Evolutionary conservation across 192 early-diverging fungal genomes (phyloP).

Genomic region (Coemansia sp.): DNA sequence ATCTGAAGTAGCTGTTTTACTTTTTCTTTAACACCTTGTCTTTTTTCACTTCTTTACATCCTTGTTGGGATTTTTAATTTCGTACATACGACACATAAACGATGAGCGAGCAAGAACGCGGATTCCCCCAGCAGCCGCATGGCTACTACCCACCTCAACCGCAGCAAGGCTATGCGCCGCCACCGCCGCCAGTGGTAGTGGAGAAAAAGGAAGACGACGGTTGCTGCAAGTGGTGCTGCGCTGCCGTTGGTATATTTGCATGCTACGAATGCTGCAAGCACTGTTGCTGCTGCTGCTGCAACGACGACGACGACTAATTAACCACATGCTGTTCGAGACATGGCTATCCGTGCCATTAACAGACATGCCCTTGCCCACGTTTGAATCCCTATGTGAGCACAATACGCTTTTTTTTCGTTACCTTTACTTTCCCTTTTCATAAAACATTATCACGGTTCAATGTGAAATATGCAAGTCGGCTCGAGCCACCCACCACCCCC

Average conservation of each 20-base stretch:
- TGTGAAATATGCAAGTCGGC: background rate
- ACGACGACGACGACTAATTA: no score
- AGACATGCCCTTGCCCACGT: no score
- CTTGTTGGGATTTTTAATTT: no score
- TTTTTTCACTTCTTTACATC: no score
- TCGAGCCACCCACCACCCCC: background rate
- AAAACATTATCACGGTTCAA: no score
- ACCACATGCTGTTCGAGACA: no score
- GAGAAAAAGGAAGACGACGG: background rate
- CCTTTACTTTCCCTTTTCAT: background rate
- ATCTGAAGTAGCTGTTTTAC: no score
- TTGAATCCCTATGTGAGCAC: no score
- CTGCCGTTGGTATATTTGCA: background rate
- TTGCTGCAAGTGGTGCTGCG: background rate
- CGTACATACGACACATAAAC: no score
- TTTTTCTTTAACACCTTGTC: no score
- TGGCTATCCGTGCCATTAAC: no score
- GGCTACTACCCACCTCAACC: background rate
- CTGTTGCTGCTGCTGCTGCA: constrained; percentile 6
- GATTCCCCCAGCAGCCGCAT: background rate
- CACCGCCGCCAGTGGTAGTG: background rate
- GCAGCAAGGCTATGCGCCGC: background rate
- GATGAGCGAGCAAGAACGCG: background rate
- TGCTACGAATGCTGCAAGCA: constrained; percentile 7
- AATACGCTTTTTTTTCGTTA: no score